phyloP scores from a whole-genome alignment of 108 stramenopile species.

The Cyclotella distinguenda region DNA sequence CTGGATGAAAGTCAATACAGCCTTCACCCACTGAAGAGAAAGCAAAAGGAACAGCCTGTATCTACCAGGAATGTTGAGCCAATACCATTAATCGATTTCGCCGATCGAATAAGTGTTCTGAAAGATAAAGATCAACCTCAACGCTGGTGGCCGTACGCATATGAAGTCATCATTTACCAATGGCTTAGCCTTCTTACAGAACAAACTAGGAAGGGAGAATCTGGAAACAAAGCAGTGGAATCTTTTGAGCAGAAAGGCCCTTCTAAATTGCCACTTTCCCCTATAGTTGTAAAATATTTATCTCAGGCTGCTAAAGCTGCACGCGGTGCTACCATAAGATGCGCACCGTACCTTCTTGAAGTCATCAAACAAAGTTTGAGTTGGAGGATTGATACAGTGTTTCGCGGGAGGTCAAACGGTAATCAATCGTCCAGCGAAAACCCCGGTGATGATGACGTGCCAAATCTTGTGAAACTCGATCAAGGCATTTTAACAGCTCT shows the following conservation, averaged over 20 bases:
- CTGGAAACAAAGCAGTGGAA: constrained; percentile 14
- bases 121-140: constrained; percentile 33
- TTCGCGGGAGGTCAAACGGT: constrained; percentile 30
- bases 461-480: constrained; percentile 73
- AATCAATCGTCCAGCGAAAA: constrained; percentile 7
- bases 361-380: constrained; percentile 85
- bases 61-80: background rate
- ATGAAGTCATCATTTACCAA: constrained; percentile 87
- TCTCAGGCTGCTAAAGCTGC: constrained; percentile 68
- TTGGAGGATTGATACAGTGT: constrained; percentile 59
- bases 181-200: constrained; percentile 77
- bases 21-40: constrained; percentile 40
- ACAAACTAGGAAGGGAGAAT: constrained; percentile 55
- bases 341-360: constrained; percentile 87
- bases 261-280: constrained; percentile 28
- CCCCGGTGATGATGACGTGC: constrained; percentile 23
- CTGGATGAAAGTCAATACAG: background rate
- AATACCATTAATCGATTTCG: constrained; percentile 57
- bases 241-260: background rate
- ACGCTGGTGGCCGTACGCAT: constrained; percentile 87
- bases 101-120: constrained; percentile 69
- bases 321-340: constrained; percentile 69
- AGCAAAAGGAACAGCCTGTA: background rate
- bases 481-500: constrained; percentile 54
- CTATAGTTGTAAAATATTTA: constrained; percentile 47